Percentiles rank a stretch among this genome's conserved stretches.
These are phyloP conservation scores for Trichoderma atrobrunneum DNA, from an alignment of 2,329 filamentous ascomycete genomes.

Conservation along the genomic window DNA sequence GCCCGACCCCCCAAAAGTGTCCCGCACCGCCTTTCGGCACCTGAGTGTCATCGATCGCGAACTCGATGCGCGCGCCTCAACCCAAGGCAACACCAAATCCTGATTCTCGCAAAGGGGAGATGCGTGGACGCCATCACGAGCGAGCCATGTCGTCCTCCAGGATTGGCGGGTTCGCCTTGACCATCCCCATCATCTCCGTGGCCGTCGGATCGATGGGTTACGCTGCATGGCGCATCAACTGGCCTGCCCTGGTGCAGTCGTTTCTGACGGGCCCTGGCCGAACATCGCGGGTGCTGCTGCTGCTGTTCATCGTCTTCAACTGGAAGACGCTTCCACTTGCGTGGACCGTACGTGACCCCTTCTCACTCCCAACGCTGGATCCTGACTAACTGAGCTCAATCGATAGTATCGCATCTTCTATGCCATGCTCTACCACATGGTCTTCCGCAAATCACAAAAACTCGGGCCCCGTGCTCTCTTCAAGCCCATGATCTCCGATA, in stretches of 20 bases:
- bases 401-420: constrained; percentile 57
- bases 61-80: background rate
- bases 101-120: background rate
- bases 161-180: constrained; percentile 33
- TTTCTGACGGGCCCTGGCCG: constrained; percentile 56
- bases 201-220: constrained; percentile 45
- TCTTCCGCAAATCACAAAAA: constrained; percentile 46
- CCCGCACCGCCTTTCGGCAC: constrained; percentile 43
- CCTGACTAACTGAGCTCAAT: background rate
- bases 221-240: constrained; percentile 46
- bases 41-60: constrained; percentile 32
- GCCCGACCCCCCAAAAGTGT: constrained; percentile 26
- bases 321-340: constrained; percentile 71
- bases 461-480: constrained; percentile 66
- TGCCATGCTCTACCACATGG: constrained; percentile 53
- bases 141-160: constrained; percentile 25
- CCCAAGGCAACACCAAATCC: background rate
- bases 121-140: background rate
- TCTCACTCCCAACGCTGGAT: background rate
- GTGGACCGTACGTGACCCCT: constrained; percentile 64
- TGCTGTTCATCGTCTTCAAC: constrained; percentile 61
- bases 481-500: constrained; percentile 64
- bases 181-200: constrained; percentile 40
- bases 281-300: constrained; percentile 49
- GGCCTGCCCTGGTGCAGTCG: constrained; percentile 35